Conservation (phyloP, 106 monocot species). For the Allium fistulosum region DNA sequence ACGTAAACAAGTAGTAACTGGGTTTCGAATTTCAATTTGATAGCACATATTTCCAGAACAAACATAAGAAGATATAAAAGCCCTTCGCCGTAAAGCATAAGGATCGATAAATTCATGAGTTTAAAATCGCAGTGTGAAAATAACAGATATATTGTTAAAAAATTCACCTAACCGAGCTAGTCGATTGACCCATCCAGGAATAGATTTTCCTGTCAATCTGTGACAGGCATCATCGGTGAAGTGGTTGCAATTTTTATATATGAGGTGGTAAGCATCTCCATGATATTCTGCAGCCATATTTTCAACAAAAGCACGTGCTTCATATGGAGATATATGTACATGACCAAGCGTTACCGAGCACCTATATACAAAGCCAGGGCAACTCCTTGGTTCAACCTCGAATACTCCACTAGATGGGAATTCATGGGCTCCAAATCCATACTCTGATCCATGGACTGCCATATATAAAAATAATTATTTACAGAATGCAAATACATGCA, state of each 20-base stretch:
- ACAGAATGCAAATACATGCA: too few relatives aligned
- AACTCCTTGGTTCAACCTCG: slow-evolving; percentile 64
- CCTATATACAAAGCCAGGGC: slow-evolving; percentile 62
- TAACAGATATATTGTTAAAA: background rate
- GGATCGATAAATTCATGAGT: too few relatives aligned
- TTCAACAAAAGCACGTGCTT: slow-evolving; percentile 60
- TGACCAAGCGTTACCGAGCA: slow-evolving; percentile 62
- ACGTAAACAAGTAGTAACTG: too few relatives aligned
- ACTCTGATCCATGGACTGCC: slow-evolving; percentile 57
- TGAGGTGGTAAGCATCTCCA: slow-evolving; percentile 91
- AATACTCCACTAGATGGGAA: slow-evolving; percentile 58
- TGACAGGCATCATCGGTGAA: slow-evolving; percentile 73
- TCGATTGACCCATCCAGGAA: slow-evolving; percentile 90
- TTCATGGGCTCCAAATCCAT: slow-evolving; percentile 73
- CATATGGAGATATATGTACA: slow-evolving; percentile 33
- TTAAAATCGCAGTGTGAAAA: background rate
- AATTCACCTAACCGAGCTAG: slow-evolving; percentile 70
- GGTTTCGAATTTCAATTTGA: too few relatives aligned
- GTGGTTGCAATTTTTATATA: slow-evolving; percentile 95
- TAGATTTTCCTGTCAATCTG: slow-evolving; percentile 54
- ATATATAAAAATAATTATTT: background rate
- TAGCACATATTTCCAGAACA: too few relatives aligned
- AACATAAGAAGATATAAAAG: too few relatives aligned
- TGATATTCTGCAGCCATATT: slow-evolving; percentile 62
- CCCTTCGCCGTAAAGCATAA: too few relatives aligned